Evolutionary conservation across 257 asterid species (phyloP), one percentile per base, ranked within the genome.

Genomic region (Salvia rosmarinus): DNA sequence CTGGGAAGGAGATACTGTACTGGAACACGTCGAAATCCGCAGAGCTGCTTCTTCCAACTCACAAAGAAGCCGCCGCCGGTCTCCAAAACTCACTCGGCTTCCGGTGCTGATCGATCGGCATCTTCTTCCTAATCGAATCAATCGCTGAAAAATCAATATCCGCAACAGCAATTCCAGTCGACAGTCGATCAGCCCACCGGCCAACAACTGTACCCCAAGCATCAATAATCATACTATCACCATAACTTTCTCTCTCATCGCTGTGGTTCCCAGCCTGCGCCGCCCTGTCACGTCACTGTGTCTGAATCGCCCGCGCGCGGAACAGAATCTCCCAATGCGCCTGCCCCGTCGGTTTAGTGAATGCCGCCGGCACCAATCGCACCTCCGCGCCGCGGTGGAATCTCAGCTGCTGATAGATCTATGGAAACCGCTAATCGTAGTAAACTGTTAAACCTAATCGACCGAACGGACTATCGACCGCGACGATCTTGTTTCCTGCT

Each of bases 291-390:
- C 96, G 35, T 94, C 98, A 90, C 77, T 90, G 98, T 40, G 97
- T 94, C 83, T 94, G 97, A 50, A 94, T 86, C 40, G 98, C 98
- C 71, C 97, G 93, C 16, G 96, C 97, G 17, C 96, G 96, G 21
- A 94, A 96, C 81, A 94, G 89, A 65, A 89, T 71, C 83, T 90
- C 98, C 98, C 97, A 90, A 70, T 94, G 98, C 23, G 98, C 97
- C 74, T 75, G 82, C 72, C 98, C 98, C 5, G 98, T 90, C 64
- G 86, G 92, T 40, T 51, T 79, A 4, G 98, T 90, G 77, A 94
- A 94, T 79, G 98, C 98, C 39, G 97, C 77, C 70, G 98, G 98
- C 43, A 89, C 92, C 87, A 94, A 58, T 75, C 90, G 70, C 44
- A 94, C 96, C 92, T 94, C 85, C 46, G 91, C 96, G 64, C 82